Evolutionary conservation across 2,329 filamentous ascomycete species (phyloP).

Genomic region (Alternaria conjuncta): DNA sequence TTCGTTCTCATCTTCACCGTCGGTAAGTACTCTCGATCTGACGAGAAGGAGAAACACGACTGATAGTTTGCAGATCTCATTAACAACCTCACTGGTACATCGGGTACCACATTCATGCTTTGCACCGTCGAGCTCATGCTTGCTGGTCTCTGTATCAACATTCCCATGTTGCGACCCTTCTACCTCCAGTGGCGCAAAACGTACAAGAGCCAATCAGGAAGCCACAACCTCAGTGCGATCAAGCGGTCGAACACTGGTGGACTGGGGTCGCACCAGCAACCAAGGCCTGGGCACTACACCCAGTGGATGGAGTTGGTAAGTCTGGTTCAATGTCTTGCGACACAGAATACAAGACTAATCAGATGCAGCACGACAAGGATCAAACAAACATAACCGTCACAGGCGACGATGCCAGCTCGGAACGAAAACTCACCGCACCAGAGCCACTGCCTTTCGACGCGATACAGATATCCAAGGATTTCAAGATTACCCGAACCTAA

Average conservation of each 20-base stretch:
- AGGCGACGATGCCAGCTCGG: conserved; percentile 27
- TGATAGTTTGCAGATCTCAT: conserved; percentile 20
- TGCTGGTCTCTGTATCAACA: conserved; percentile 31
- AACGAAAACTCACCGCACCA: conserved; percentile 21
- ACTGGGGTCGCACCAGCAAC: conserved; percentile 4
- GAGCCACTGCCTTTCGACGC: conserved; percentile 15
- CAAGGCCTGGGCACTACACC: conserved; percentile 20
- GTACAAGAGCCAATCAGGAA: conserved; percentile 20
- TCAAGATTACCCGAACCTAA: conserved; percentile 17
- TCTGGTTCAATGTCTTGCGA: not conserved
- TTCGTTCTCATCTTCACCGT: conserved; percentile 28
- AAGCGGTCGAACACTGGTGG: conserved; percentile 15
- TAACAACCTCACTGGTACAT: conserved; percentile 29
- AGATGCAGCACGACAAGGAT: conserved; percentile 25
- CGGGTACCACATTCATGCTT: conserved; percentile 31
- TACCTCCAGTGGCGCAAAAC: conserved; percentile 26
- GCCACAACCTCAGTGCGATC: conserved; percentile 6
- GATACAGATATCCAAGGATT: conserved; percentile 27
- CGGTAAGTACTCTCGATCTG: conserved; percentile 3
- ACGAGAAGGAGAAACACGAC: not conserved
- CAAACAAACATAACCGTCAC: conserved; percentile 20
- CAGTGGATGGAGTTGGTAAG: conserved; percentile 32
- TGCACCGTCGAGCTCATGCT: conserved; percentile 31
- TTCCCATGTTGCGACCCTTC: conserved; percentile 31
- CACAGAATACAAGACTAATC: not conserved